Evolutionary conservation across 345 rosid genomes (phyloP).

Genomic region (Leavenworthia alabamica): DNA sequence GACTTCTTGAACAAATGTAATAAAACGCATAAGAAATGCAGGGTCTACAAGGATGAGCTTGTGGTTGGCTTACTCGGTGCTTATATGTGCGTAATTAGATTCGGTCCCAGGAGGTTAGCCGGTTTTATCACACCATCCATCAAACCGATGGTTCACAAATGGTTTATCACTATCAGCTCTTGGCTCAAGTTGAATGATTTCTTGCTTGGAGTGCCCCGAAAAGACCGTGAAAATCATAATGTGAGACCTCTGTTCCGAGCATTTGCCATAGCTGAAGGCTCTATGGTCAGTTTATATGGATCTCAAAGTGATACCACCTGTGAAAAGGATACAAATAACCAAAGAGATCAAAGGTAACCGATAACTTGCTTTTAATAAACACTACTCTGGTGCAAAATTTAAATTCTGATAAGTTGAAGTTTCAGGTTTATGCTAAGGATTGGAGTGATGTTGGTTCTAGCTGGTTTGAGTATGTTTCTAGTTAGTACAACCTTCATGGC

Average conservation of each 20-base stretch:
- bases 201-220: conserved; percentile 11
- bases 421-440: conserved; percentile 10
- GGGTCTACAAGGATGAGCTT: not conserved
- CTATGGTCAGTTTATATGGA: conserved; percentile 1
- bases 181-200: conserved; percentile 13
- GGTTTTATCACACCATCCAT: not conserved
- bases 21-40: not conserved
- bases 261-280: conserved; percentile 16
- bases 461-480: conserved; percentile 8
- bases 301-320: not conserved
- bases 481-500: conserved; percentile 3
- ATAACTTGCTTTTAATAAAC: not conserved
- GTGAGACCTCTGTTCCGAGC: not conserved
- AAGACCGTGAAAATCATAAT: not conserved
- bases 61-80: conserved; percentile 2
- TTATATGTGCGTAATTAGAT: not conserved
- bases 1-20: not conserved
- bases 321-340: not conserved
- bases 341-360: not conserved
- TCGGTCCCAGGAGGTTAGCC: conserved; percentile 6
- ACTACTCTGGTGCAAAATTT: not conserved
- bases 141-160: conserved; percentile 8
- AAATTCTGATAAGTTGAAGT: not conserved
- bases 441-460: conserved; percentile 8
- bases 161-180: conserved; percentile 8